Evolutionary conservation across 2,329 filamentous ascomycete species (phyloP), one percentile per base, ranked within the genome.

Genomic region (Cladosporium velox): DNA sequence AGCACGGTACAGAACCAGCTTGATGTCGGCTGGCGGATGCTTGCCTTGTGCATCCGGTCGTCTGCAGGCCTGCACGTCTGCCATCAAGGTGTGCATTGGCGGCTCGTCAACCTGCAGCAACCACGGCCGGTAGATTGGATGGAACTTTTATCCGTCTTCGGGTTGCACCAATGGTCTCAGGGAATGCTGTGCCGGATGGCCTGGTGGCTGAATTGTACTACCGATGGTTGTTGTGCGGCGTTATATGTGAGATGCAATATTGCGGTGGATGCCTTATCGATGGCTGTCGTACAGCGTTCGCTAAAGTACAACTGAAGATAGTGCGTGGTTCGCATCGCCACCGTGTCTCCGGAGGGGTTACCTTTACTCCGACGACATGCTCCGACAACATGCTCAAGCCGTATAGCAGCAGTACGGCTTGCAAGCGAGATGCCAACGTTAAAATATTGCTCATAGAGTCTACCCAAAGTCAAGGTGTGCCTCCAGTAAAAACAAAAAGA

Each of bases 1-100:
- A 18, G 28, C 30, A 21, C 12, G 3, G 4, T 30, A 47, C n/a
- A 47, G n/a, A 47, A 47, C 41, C 41, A 47, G 41, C 41, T 34
- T 34, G 52, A 55, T 30, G 52, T 34, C 52, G 28, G 52, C 12
- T 55, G 52, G 18, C 52, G 52, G 52, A 34, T 34, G 52, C 15
- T 30, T 55, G 52, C 26, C 26, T 11, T 10, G 55, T 58, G 55
- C 55, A 58, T 58, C 55, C 55, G 34, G 32, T 14, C 34, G 51
- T n/a, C 51, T 58, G 54, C 54, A 58, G 7, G 28, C 10, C 58
- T 32, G 54, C 54, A 58, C 15, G 28, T 18, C 58, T 32, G 28
- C 58, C 58, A 60, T 60, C 44, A 49, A 60, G 58, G 58, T 60
- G 55, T 41, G 34, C 34, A 58, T 35, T 58, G n/a, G 21, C 55